Evolutionary conservation across 1,139 yeast genomes (phyloP).

Genomic region (Kluyveromyces sp.): DNA sequence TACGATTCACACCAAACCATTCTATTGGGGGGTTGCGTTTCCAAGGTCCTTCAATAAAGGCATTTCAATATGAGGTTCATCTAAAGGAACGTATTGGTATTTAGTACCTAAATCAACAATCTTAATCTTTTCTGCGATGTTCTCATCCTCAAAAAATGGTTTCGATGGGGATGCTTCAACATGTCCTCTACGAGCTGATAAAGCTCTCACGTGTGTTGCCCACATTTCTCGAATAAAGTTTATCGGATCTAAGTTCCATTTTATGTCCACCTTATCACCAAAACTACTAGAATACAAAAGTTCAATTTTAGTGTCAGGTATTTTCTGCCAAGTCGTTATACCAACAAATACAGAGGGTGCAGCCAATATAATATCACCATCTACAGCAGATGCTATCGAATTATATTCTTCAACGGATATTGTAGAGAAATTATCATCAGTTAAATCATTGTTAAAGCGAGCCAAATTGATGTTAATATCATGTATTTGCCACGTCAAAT

Average conservation of each 20-base stretch:
- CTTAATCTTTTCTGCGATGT: slow-evolving; percentile 50
- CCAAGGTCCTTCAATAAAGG: slow-evolving; percentile 89
- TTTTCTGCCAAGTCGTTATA: slow-evolving; percentile 68
- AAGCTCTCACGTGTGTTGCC: slow-evolving; percentile 61
- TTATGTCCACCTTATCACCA: slow-evolving; percentile 83
- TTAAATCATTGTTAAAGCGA: slow-evolving; percentile 38
- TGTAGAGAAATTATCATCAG: slow-evolving; percentile 39
- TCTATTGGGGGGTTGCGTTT: slow-evolving; percentile 93
- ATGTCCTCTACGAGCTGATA: slow-evolving; percentile 41
- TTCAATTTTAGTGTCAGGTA: slow-evolving; percentile 44
- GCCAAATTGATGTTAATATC: slow-evolving; percentile 64
- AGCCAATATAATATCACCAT: slow-evolving; percentile 72
- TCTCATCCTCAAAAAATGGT: slow-evolving; percentile 28
- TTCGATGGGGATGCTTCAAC: slow-evolving; percentile 20
- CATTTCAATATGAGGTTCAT: slow-evolving; percentile 75
- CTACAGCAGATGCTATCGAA: slow-evolving; percentile 47
- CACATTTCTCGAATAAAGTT: slow-evolving; percentile 88
- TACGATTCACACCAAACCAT: slow-evolving; percentile 92
- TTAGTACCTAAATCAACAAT: slow-evolving; percentile 57
- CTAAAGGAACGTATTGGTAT: slow-evolving; percentile 55
- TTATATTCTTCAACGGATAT: slow-evolving; percentile 51
- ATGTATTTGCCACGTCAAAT: slow-evolving; percentile 42
- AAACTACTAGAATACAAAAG: slow-evolving; percentile 63
- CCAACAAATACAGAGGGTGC: slow-evolving; percentile 69
- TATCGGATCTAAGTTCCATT: slow-evolving; percentile 93